Conservation (phyloP, 441 rosid species). For the Mallotus japonicus region DNA sequence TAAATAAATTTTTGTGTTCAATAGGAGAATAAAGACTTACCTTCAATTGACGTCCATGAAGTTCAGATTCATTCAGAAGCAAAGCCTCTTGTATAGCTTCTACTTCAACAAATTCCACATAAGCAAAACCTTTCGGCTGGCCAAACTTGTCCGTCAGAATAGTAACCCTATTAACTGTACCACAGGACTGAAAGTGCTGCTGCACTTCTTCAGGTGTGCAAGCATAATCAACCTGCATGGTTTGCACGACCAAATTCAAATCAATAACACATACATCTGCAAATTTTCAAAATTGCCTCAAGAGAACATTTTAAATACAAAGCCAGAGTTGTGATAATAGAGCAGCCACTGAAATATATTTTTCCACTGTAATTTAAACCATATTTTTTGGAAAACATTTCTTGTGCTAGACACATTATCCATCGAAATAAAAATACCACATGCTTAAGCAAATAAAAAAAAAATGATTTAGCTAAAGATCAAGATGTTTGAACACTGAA, state of each 20-base stretch:
- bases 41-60: constrained; percentile 93
- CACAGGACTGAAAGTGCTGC: constrained; percentile 92
- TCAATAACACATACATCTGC: neutral
- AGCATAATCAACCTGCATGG: constrained; percentile 73
- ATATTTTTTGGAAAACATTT: neutral
- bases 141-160: constrained; percentile 89
- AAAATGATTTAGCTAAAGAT: neutral
- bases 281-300: neutral
- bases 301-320: neutral
- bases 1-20: neutral
- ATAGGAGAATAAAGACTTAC: constrained; percentile 22
- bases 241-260: neutral
- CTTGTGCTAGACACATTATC: neutral
- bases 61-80: constrained; percentile 73
- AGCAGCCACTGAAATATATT: neutral
- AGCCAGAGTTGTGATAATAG: neutral
- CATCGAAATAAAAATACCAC: neutral
- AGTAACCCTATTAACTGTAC: constrained; percentile 88
- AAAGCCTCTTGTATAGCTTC: constrained; percentile 89
- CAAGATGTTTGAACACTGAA: neutral
- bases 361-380: neutral
- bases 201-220: constrained; percentile 98
- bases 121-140: constrained; percentile 94
- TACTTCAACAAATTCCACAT: constrained; percentile 80
- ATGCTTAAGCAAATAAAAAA: neutral